A percentile compares a stretch with the other conserved stretches of the same genome.
phyloP scores from a whole-genome alignment of 176 grass and related monocot genomes.

The Avena insularis region DNA sequence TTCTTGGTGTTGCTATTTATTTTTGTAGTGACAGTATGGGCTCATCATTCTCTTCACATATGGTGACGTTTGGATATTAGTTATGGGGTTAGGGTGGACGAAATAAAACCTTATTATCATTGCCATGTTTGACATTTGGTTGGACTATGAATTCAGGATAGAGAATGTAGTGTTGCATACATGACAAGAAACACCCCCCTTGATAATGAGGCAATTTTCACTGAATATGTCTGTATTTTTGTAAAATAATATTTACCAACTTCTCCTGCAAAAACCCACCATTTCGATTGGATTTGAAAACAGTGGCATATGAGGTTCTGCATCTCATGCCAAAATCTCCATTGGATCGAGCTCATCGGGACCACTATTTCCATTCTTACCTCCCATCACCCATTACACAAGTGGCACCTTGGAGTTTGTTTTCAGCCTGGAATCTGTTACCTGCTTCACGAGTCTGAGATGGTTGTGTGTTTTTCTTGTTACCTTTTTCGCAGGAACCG shows the following conservation, averaged over 20 bases:
- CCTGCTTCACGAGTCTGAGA: not conserved
- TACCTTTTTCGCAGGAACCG: constrained; percentile 62
- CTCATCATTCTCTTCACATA: not conserved
- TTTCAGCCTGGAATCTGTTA: not conserved
- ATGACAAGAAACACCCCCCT: not conserved
- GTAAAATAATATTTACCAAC: not conserved
- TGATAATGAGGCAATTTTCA: not conserved
- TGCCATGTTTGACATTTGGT: not conserved
- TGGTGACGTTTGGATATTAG: not conserved
- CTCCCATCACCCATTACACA: not conserved
- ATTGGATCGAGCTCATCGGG: not conserved
- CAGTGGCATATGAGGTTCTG: not conserved
- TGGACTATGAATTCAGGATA: not conserved
- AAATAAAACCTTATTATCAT: constrained; percentile 11
- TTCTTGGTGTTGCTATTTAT: not conserved
- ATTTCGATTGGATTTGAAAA: not conserved
- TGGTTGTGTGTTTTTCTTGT: not conserved
- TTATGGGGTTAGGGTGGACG: not conserved
- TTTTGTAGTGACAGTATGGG: not conserved
- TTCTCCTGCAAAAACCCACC: not conserved
- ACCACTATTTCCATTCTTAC: too few species aligned
- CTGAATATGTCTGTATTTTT: not conserved
- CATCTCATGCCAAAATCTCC: constrained; percentile 13
- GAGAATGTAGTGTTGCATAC: not conserved
- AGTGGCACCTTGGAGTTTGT: not conserved